phyloP scores from a whole-genome alignment of 129 eudicot genomes.

The Silybum marianum region DNA sequence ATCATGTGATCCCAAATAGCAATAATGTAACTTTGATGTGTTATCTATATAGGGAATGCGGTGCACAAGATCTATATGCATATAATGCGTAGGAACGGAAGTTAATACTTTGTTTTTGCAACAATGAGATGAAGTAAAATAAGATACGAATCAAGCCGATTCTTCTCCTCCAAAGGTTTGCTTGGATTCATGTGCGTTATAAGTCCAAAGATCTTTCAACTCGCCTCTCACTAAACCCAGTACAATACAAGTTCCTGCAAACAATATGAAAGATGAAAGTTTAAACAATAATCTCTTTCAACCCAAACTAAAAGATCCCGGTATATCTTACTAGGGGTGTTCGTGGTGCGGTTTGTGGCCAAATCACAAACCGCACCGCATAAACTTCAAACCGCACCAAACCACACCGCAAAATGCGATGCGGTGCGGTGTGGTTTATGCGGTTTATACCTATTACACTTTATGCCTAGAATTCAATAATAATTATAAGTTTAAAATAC shows the following conservation, averaged over 20 bases:
- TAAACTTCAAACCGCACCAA: too few relatives aligned
- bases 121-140: neutral
- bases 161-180: constrained; percentile 35
- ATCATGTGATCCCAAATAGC: neutral
- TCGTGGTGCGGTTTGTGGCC: neutral
- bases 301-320: neutral
- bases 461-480: too few relatives aligned
- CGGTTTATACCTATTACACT: too few relatives aligned
- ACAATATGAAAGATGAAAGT: neutral
- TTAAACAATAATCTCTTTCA: neutral
- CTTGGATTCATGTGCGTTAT: constrained; percentile 27
- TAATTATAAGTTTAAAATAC: too few relatives aligned
- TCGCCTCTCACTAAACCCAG: constrained; percentile 75
- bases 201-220: constrained; percentile 74
- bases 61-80: constrained; percentile 1
- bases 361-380: too few relatives aligned
- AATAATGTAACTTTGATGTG: neutral
- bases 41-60: neutral
- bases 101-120: neutral
- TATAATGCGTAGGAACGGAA: neutral
- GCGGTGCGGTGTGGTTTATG: too few relatives aligned
- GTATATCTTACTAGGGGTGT: neutral
- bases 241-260: constrained; percentile 63
- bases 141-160: constrained; percentile 22
- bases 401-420: too few relatives aligned